Base-by-base conservation (phyloP, 2,329 filamentous ascomycete species). In the Cryphonectria naterciae region DNA sequence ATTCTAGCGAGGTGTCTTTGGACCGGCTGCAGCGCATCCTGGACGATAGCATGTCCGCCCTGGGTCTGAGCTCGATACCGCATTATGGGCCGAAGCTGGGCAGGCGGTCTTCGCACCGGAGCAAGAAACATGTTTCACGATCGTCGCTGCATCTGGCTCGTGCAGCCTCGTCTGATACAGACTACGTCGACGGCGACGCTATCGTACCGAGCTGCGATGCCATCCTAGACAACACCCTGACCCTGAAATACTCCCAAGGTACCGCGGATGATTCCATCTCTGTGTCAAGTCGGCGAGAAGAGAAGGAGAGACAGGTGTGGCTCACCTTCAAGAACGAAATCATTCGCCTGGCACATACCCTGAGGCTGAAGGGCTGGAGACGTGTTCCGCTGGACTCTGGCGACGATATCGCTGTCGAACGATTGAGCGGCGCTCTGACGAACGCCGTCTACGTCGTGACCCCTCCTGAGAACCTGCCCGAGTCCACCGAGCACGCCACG, bases 381-480 rank as follows among this genome's bases (percentile, higher is more conserved):
- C 90, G 90, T 72, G 89, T 99, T 0, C 88, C 93, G 0, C 82
- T 95, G 67, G 92, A 93, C 15, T 84, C 85, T 73, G 92, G 92
- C 74, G 88, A 89, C 66, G 85, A 84, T 52, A 90, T 96, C 73
- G 86, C 86, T 1, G 91, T 96, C 7, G 87, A 93, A 80, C 88
- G 93, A 65, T 84, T 97, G 39, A 98, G 95, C 79, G 96, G 96
- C 72, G 96, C 96, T 11, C 83, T 99, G 75, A 99, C 96, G 28
- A 99, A 99, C 78, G 94, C 95, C 15, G 95, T 99, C 49, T 99
- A 98, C 78, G 94, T 97, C 66, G 94, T 98, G 32, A 92, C 90
- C 1, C 95, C 95, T 1, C 95, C 95, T 0, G 83, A 88, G 54
- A 85, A 92, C 49, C 75, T 94, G 15, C 81, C 84, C 46, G 74